phyloP scores from a whole-genome alignment of 2,329 filamentous ascomycete species.

The Fusarium longipes region DNA sequence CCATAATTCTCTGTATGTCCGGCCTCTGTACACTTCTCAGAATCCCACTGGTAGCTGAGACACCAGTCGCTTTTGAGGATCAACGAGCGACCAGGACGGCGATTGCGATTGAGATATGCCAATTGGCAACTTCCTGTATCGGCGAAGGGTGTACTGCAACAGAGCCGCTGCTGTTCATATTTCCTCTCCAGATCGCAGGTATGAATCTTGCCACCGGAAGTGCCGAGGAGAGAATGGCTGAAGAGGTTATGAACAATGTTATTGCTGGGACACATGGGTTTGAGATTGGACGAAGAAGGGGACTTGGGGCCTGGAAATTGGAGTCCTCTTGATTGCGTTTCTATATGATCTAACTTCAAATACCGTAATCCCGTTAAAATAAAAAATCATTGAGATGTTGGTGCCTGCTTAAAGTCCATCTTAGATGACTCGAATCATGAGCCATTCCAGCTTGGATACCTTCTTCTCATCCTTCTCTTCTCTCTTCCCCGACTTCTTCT shows the following conservation, averaged over 20 bases:
- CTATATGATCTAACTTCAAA: neutral
- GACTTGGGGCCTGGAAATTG: neutral
- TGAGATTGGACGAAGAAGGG: slow-evolving; percentile 22
- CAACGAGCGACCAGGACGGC: neutral
- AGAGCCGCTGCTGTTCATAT: slow-evolving; percentile 12
- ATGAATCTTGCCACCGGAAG: slow-evolving; percentile 13
- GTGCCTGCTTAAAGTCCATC: rapidly evolving
- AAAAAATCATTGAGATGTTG: neutral
- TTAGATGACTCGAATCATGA: slow-evolving; percentile 10
- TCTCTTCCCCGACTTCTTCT: slow-evolving; percentile 6
- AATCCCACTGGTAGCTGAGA: neutral
- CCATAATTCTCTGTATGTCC: slow-evolving; percentile 17
- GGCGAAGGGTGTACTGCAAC: neutral
- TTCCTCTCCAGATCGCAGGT: slow-evolving; percentile 8
- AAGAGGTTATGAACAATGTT: slow-evolving; percentile 14
- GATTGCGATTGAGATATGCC: slow-evolving; percentile 19
- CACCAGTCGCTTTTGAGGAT: neutral
- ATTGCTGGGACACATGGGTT: slow-evolving; percentile 22
- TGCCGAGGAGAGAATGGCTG: slow-evolving; percentile 6
- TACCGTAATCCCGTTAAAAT: neutral
- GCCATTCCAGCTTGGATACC: slow-evolving; percentile 22
- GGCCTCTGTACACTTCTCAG: neutral
- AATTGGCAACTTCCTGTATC: slow-evolving; percentile 1
- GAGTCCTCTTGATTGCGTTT: neutral
- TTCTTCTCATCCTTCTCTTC: slow-evolving; percentile 18